Evolutionary conservation across 768 basidiomycete genomes (phyloP).

Genomic region (Russula sp.): DNA sequence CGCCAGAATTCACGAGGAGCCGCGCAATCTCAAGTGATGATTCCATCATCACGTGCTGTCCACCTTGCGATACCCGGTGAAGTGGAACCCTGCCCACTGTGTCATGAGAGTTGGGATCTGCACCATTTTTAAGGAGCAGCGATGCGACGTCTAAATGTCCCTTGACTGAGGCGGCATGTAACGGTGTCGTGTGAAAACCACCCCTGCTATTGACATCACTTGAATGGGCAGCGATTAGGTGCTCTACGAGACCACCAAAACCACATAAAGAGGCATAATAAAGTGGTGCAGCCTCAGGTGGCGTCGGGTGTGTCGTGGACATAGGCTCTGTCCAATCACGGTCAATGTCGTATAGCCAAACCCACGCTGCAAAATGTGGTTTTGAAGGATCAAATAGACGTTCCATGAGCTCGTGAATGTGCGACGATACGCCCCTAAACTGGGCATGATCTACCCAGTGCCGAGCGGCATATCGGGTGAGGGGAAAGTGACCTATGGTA

Average conservation of each 20-base stretch:
- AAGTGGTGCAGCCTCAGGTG: not conserved
- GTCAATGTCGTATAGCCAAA: constrained; percentile 5
- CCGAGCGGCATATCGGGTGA: not conserved
- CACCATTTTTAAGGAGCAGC: not conserved
- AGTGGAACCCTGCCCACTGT: not conserved
- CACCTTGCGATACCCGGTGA: not conserved
- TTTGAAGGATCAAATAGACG: not conserved
- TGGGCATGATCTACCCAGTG: not conserved
- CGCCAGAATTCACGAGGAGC: not conserved
- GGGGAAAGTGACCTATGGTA: not conserved
- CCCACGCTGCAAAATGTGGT: not conserved
- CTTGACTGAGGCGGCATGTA: constrained; percentile 1
- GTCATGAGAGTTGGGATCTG: not conserved
- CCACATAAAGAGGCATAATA: constrained; percentile 6
- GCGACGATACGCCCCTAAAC: not conserved
- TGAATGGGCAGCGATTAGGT: not conserved
- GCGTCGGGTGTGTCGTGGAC: not conserved
- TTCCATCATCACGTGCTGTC: not conserved
- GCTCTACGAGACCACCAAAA: not conserved
- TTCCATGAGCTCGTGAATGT: not conserved
- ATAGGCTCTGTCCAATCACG: not conserved
- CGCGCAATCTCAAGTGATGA: not conserved
- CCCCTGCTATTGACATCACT: not conserved
- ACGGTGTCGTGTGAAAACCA: not conserved
- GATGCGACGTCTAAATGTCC: not conserved